Conservation (phyloP, 768 basidiomycete genomes). For the Phylloporus sp. region DNA sequence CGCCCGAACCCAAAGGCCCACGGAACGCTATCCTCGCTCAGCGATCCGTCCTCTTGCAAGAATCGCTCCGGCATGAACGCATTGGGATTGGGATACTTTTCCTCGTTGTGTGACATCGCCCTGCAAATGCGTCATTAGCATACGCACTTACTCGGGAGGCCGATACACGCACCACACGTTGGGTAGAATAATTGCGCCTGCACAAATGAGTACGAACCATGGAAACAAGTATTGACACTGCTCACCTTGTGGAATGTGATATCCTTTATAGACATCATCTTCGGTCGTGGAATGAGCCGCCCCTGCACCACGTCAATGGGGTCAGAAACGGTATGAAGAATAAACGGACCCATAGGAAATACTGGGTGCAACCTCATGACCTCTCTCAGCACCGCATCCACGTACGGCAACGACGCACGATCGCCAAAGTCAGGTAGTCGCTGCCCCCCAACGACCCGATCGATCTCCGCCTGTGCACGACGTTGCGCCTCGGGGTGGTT, state of each 20-base stretch:
- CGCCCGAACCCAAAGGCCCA: slow-evolving; percentile 21
- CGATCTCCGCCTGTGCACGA: too few relatives aligned
- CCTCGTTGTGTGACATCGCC: slow-evolving; percentile 39
- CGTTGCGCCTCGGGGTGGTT: too few relatives aligned
- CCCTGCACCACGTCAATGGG: slow-evolving; percentile 21
- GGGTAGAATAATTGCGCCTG: slow-evolving; percentile 9
- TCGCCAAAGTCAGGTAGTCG: too few relatives aligned
- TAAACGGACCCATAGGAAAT: slow-evolving; percentile 19
- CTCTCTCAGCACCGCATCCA: slow-evolving; percentile 32
- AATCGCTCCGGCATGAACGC: too few relatives aligned
- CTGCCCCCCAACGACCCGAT: too few relatives aligned
- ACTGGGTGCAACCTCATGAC: slow-evolving; percentile 28
- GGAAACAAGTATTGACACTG: accelerated
- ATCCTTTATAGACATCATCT: slow-evolving; percentile 35
- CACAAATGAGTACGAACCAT: background rate
- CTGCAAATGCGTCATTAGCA: slow-evolving; percentile 13
- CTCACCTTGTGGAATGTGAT: slow-evolving; percentile 29
- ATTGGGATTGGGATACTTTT: too few relatives aligned
- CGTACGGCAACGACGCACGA: slow-evolving; percentile 26
- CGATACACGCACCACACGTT: slow-evolving; percentile 9
- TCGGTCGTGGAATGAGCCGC: slow-evolving; percentile 37
- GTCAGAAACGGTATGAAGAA: background rate
- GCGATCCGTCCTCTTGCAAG: too few relatives aligned
- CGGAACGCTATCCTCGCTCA: slow-evolving; percentile 6
- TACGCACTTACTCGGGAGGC: background rate